Conservation (phyloP, 2,329 filamentous ascomycete genomes). For the Aureobasidium sp. region DNA sequence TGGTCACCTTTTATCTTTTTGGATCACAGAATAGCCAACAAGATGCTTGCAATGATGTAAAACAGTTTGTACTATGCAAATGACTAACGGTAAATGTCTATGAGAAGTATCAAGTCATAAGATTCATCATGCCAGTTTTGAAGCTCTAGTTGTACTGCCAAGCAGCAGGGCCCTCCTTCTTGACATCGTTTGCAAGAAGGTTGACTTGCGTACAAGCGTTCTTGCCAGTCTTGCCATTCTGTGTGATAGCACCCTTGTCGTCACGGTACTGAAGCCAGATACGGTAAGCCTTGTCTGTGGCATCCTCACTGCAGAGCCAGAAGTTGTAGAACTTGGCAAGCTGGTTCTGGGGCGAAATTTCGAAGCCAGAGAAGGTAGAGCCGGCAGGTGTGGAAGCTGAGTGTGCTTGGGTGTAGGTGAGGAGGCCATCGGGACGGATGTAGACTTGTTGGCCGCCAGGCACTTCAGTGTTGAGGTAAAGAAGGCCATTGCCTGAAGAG, state of each 20-base stretch:
- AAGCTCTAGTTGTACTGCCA: conserved; percentile 24
- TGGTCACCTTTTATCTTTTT: too few relatives aligned
- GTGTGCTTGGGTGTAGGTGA: conserved; percentile 28
- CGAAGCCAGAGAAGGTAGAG: conserved; percentile 24
- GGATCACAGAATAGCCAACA: too few relatives aligned
- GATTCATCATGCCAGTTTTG: too few relatives aligned
- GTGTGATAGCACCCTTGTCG: conserved; percentile 19
- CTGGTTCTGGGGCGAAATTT: conserved; percentile 5
- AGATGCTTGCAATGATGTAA: neutral
- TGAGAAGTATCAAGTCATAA: neutral
- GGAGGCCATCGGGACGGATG: conserved; percentile 25
- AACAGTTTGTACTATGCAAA: neutral
- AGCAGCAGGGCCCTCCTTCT: conserved; percentile 15
- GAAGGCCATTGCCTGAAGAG: conserved; percentile 16
- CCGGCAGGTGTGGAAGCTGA: conserved; percentile 23
- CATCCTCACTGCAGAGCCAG: conserved; percentile 19
- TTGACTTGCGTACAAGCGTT: conserved; percentile 21
- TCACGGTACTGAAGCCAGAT: conserved; percentile 11
- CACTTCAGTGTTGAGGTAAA: conserved; percentile 23
- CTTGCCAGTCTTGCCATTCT: conserved; percentile 19
- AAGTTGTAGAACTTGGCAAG: conserved; percentile 18
- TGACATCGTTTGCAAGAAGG: conserved; percentile 19
- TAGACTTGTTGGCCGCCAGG: conserved; percentile 28
- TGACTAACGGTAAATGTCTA: neutral
- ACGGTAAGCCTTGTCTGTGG: conserved; percentile 19